Evolutionary conservation across 805 yeast species (phyloP).

Genomic region (Candida methanosorbosa): DNA sequence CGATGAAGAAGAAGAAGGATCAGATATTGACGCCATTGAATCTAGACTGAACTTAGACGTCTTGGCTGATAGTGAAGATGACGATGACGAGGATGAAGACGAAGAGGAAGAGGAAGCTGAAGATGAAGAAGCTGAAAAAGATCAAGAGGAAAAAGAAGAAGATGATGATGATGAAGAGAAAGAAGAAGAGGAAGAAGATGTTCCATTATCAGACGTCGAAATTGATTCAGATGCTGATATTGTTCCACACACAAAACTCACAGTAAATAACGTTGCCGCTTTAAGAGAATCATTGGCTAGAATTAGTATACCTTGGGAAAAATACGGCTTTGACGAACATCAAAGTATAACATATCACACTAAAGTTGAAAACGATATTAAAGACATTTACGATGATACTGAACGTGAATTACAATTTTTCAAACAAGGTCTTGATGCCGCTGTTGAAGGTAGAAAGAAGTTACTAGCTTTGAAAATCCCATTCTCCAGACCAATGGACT

Average conservation of each 20-base stretch:
- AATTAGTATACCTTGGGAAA: constrained; percentile 55
- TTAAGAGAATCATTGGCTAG: constrained; percentile 60
- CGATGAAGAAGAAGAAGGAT: constrained; percentile 32
- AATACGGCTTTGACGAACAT: constrained; percentile 75
- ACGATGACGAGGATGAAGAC: constrained; percentile 24
- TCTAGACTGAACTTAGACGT: constrained; percentile 14
- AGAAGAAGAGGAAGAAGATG: constrained; percentile 70
- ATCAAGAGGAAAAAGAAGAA: constrained; percentile 35
- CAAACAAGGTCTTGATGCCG: constrained; percentile 88
- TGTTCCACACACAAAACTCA: constrained; percentile 84
- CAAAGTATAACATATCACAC: constrained; percentile 58
- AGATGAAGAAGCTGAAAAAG: constrained; percentile 29
- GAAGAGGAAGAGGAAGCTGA: constrained; percentile 9
- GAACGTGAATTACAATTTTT: constrained; percentile 93
- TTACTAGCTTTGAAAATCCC: constrained; percentile 68
- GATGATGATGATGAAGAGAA: constrained; percentile 49
- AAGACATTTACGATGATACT: constrained; percentile 90
- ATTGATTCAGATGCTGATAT: constrained; percentile 91
- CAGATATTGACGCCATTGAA: constrained; percentile 12
- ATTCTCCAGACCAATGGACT: constrained; percentile 88
- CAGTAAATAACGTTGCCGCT: constrained; percentile 84
- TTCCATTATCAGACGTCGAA: constrained; percentile 86
- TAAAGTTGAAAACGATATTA: constrained; percentile 56
- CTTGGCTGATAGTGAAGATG: constrained; percentile 17
- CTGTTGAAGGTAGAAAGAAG: constrained; percentile 57